phyloP scores from a whole-genome alignment of 192 early-diverging fungal genomes.

The Backusella macrospora region DNA sequence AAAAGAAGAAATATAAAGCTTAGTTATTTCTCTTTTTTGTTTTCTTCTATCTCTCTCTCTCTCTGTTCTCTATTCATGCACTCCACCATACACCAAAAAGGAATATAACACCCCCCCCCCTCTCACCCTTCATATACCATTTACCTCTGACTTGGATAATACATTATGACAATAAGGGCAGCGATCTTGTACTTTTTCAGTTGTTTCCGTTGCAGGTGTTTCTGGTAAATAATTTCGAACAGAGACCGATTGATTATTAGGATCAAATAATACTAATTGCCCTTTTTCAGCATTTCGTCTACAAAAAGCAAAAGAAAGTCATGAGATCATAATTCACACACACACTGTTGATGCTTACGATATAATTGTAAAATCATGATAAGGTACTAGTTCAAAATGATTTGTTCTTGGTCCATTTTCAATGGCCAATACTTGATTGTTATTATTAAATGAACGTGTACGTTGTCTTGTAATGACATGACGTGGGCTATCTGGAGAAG shows the following conservation, averaged over 20 bases:
- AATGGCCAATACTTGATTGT: conserved; percentile 3
- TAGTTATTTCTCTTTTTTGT: background rate
- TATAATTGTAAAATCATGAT: conserved; percentile 60
- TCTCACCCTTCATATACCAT: background rate
- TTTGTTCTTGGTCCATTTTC: background rate
- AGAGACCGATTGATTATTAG: conserved; percentile 53
- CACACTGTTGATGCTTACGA: conserved; percentile 41
- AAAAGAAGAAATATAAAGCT: too few relatives aligned
- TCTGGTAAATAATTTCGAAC: conserved; percentile 43
- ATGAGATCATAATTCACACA: background rate
- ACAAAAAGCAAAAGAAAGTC: background rate
- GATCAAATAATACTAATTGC: conserved; percentile 71
- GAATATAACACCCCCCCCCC: too few relatives aligned
- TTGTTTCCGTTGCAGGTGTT: background rate
- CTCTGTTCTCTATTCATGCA: background rate
- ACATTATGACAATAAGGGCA: conserved; percentile 18
- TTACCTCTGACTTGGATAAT: background rate
- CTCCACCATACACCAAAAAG: too few relatives aligned
- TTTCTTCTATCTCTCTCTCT: background rate
- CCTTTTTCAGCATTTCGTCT: conserved; percentile 46
- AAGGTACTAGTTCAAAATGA: conserved; percentile 55
- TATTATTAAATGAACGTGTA: conserved; percentile 1
- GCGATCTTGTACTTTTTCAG: background rate
- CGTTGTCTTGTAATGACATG: conserved; percentile 25
- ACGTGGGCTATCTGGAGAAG: conserved; percentile 33